A percentile compares a stretch with the other conserved stretches of the same genome.
phyloP scores from a whole-genome alignment of 352 stramenopile species.

The Phytophthora agathidicida region DNA sequence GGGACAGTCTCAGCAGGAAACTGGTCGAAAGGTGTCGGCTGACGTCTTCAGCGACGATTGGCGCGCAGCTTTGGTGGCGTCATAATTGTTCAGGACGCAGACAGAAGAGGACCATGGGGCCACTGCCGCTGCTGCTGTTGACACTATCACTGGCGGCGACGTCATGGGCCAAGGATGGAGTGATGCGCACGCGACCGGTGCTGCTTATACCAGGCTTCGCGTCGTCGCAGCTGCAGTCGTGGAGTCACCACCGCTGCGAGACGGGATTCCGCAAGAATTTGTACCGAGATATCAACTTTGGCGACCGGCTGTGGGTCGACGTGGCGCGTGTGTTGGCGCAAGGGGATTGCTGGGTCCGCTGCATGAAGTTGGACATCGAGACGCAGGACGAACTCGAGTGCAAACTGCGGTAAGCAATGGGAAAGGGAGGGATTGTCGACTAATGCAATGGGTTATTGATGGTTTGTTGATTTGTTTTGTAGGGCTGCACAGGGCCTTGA shows the following conservation, averaged over 20 bases:
- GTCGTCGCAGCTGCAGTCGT: conserved; percentile 79
- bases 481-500: conserved; percentile 62
- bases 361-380: conserved; percentile 74
- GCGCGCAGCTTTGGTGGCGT: conserved; percentile 3
- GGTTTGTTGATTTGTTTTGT: conserved; percentile 19
- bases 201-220: conserved; percentile 81
- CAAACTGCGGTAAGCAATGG: conserved; percentile 60
- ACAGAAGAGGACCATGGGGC: neutral
- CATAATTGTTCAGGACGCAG: conserved; percentile 22
- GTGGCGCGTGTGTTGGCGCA: conserved; percentile 73
- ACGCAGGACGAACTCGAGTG: conserved; percentile 76
- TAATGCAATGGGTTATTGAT: conserved; percentile 5
- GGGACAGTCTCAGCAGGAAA: conserved; percentile 9
- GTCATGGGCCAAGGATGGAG: neutral
- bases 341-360: conserved; percentile 76
- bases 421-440: conserved; percentile 4
- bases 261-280: conserved; percentile 78
- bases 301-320: conserved; percentile 80
- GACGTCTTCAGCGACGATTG: conserved; percentile 16
- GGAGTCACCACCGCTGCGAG: conserved; percentile 62
- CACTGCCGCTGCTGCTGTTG: conserved; percentile 13
- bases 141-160: neutral
- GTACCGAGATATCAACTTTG: conserved; percentile 78
- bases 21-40: conserved; percentile 12
- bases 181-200: conserved; percentile 53